phyloP scores from a whole-genome alignment of 2,329 filamentous ascomycete species.

The Aureobasidium vineae region DNA sequence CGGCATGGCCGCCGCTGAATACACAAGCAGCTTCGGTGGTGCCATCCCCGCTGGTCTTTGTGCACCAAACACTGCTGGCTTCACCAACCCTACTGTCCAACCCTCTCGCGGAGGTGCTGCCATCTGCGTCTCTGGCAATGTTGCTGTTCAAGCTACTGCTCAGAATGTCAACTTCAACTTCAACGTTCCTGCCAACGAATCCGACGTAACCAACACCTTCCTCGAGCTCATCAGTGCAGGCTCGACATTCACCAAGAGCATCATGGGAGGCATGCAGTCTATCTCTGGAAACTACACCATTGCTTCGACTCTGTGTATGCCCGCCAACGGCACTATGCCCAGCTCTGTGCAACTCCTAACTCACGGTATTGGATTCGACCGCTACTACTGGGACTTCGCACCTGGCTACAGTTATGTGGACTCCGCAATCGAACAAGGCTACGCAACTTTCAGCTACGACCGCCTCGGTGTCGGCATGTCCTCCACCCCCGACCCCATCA shows the following conservation, averaged over 20 bases:
- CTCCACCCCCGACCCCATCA: constrained; percentile 42
- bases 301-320: constrained; percentile 33
- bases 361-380: constrained; percentile 44
- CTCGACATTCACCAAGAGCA: constrained; percentile 28
- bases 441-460: constrained; percentile 46
- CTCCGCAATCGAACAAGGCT: constrained; percentile 41
- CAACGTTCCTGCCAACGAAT: constrained; percentile 34
- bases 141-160: constrained; percentile 33
- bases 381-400: constrained; percentile 41
- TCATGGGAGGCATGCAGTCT: constrained; percentile 26
- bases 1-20: constrained; percentile 17
- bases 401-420: constrained; percentile 45
- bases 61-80: constrained; percentile 27
- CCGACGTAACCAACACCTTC: constrained; percentile 35
- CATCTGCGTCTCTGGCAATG: constrained; percentile 34
- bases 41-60: constrained; percentile 25
- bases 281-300: constrained; percentile 31
- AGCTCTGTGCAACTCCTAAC: constrained; percentile 43
- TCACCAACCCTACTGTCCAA: constrained; percentile 30
- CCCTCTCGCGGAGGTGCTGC: constrained; percentile 34
- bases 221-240: constrained; percentile 28
- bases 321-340: constrained; percentile 28
- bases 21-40: neutral
- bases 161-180: constrained; percentile 36
- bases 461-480: constrained; percentile 44